phyloP scores from a whole-genome alignment of 371 early-diverging fungal genomes.

The Apophysomyces trapeziformis region DNA sequence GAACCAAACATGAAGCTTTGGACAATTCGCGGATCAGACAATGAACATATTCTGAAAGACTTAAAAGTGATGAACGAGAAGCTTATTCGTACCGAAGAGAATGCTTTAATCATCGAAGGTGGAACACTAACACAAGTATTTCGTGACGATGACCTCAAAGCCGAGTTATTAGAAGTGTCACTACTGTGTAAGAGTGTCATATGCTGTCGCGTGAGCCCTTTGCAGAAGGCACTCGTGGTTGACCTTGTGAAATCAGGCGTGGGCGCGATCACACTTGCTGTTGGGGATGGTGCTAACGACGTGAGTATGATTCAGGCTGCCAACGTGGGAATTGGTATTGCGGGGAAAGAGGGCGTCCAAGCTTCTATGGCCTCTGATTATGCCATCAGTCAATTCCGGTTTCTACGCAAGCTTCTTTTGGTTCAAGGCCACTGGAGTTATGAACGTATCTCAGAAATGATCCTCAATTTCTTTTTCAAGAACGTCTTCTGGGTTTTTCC shows the following conservation, averaged over 20 bases:
- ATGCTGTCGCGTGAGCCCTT: conserved; percentile 94
- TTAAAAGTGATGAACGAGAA: conserved; percentile 39
- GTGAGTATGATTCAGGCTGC: conserved; percentile 95
- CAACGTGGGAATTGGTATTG: conserved; percentile 94
- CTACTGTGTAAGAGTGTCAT: conserved; percentile 87
- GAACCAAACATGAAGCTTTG: conserved; percentile 75
- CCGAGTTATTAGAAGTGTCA: conserved; percentile 74
- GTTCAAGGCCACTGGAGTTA: conserved; percentile 94
- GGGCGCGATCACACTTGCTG: conserved; percentile 82
- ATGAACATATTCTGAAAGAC: conserved; percentile 44
- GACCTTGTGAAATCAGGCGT: conserved; percentile 83
- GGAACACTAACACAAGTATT: conserved; percentile 81
- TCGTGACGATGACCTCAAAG: conserved; percentile 61
- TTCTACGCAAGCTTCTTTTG: conserved; percentile 78
- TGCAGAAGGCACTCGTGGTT: conserved; percentile 97
- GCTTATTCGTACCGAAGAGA: conserved; percentile 22
- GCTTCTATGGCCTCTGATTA: conserved; percentile 93
- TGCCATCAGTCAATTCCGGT: conserved; percentile 89
- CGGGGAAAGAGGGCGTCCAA: conserved; percentile 90
- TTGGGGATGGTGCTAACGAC: conserved; percentile 99
- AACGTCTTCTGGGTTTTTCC: conserved; percentile 89
- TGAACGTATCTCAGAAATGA: conserved; percentile 86
- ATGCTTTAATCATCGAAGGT: conserved; percentile 93
- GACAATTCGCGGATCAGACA: conserved; percentile 61
- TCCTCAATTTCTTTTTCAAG: conserved; percentile 92